A percentile compares a stretch with the other conserved stretches of the same genome.
Conservation (phyloP, 768 basidiomycete species). For the Lactarius trivialis region DNA sequence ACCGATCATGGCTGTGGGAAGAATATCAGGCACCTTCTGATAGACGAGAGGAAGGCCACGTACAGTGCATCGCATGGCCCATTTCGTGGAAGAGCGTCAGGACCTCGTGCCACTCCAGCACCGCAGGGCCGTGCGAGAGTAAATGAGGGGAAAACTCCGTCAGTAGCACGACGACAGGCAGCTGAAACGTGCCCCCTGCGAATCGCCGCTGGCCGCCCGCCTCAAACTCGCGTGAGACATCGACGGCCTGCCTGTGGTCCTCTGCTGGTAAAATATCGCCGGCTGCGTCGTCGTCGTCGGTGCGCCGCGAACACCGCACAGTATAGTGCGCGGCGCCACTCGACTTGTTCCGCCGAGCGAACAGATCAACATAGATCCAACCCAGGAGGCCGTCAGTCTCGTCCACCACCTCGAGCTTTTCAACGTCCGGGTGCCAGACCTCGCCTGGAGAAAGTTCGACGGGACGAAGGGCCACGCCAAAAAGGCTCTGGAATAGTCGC, state of each 20-base stretch:
- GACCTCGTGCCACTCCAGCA: conserved; percentile 89
- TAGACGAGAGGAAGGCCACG: conserved; percentile 32
- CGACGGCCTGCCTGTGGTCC: conserved; percentile 30
- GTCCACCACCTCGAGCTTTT: conserved; percentile 90
- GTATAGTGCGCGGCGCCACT: conserved; percentile 96
- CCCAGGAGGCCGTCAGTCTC: conserved; percentile 83
- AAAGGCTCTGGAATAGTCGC: conserved; percentile 76
- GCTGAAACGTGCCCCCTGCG: conserved; percentile 68
- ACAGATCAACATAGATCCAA: conserved; percentile 93
- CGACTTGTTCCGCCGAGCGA: conserved; percentile 76
- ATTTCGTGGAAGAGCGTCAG: conserved; percentile 96
- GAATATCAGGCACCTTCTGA: neutral
- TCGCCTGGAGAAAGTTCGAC: conserved; percentile 66
- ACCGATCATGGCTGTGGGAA: conserved; percentile 84
- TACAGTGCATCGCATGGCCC: conserved; percentile 99
- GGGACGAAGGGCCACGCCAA: conserved; percentile 79
- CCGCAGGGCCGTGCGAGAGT: conserved; percentile 53
- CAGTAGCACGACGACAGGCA: conserved; percentile 86
- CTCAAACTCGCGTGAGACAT: conserved; percentile 58
- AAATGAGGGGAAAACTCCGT: conserved; percentile 70
- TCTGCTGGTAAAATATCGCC: conserved; percentile 49
- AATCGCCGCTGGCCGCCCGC: conserved; percentile 52
- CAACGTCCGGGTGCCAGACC: conserved; percentile 82
- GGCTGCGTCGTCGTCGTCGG: conserved; percentile 81
- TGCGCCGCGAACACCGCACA: conserved; percentile 86